Evolutionary conservation across 2,329 filamentous ascomycete species (phyloP).

Genomic region (Hypoxylon sp.): DNA sequence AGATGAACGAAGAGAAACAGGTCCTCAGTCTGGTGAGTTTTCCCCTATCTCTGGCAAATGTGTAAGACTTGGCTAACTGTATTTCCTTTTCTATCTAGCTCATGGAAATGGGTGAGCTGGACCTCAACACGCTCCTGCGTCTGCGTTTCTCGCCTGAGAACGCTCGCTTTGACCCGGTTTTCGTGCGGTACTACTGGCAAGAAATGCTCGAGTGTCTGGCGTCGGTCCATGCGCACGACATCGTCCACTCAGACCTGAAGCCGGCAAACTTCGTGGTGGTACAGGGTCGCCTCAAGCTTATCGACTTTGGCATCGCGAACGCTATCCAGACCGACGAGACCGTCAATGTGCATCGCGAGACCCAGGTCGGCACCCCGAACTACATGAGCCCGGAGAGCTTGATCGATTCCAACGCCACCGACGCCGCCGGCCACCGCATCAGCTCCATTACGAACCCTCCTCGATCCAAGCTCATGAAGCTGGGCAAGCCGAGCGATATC

Average conservation of each 20-base stretch:
- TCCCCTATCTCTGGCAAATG: neutral
- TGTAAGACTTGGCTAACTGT: conserved; percentile 35
- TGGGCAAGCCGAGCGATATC: conserved; percentile 95
- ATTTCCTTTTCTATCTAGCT: conserved; percentile 64
- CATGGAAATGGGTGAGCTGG: conserved; percentile 97
- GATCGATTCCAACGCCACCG: conserved; percentile 79
- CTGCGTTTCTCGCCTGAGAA: conserved; percentile 78
- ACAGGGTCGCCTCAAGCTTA: conserved; percentile 90
- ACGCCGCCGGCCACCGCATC: conserved; percentile 56
- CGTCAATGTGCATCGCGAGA: conserved; percentile 96
- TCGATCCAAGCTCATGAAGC: conserved; percentile 84
- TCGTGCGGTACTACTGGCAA: conserved; percentile 98
- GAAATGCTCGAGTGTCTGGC: conserved; percentile 98
- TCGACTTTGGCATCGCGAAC: conserved; percentile 98
- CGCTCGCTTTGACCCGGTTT: conserved; percentile 84
- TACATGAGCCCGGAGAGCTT: conserved; percentile 98
- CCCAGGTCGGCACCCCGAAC: conserved; percentile 94
- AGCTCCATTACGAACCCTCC: conserved; percentile 50
- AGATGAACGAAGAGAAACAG: conserved; percentile 93
- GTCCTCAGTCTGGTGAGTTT: conserved; percentile 82
- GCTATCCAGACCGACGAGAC: conserved; percentile 96
- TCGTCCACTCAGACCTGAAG: conserved; percentile 97
- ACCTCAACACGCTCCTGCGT: conserved; percentile 87
- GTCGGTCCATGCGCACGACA: conserved; percentile 88
- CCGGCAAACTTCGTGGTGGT: conserved; percentile 97